phyloP scores from a whole-genome alignment of 169 alveolate genomes.

The Fabrea salina region DNA sequence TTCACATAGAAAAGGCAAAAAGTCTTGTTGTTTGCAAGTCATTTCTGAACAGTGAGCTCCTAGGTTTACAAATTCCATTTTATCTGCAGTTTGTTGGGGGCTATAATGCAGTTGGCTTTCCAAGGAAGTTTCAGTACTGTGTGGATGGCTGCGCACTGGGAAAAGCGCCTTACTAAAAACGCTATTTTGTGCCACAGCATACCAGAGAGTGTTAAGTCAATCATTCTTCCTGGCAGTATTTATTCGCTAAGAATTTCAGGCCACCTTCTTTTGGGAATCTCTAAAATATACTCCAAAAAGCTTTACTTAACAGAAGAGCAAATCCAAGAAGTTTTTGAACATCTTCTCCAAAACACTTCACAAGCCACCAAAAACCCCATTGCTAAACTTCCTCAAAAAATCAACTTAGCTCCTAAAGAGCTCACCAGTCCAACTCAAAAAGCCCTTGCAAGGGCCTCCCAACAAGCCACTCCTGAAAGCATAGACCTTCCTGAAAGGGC shows the following conservation, averaged over 20 bases:
- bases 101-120: not conserved
- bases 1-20: constrained; percentile 24
- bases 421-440: not conserved
- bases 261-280: not conserved
- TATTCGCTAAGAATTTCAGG: constrained; percentile 8
- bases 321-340: not conserved
- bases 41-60: constrained; percentile 12
- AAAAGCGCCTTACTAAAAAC: constrained; percentile 12
- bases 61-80: constrained; percentile 28
- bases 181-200: not conserved
- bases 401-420: not conserved
- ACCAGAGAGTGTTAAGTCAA: not conserved
- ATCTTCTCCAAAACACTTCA: not conserved
- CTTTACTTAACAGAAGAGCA: not conserved
- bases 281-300: not conserved
- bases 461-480: not conserved
- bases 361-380: not conserved
- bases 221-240: not conserved
- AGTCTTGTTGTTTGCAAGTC: constrained; percentile 18
- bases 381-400: not conserved
- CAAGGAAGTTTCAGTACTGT: not conserved
- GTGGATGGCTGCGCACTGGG: constrained; percentile 34
- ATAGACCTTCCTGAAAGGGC: not conserved
- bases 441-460: not conserved
- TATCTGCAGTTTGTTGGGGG: too few relatives aligned